These are phyloP conservation scores for Spirogloea muscicola DNA, from an alignment of 139 green algal genomes.

Conservation along the genomic window DNA sequence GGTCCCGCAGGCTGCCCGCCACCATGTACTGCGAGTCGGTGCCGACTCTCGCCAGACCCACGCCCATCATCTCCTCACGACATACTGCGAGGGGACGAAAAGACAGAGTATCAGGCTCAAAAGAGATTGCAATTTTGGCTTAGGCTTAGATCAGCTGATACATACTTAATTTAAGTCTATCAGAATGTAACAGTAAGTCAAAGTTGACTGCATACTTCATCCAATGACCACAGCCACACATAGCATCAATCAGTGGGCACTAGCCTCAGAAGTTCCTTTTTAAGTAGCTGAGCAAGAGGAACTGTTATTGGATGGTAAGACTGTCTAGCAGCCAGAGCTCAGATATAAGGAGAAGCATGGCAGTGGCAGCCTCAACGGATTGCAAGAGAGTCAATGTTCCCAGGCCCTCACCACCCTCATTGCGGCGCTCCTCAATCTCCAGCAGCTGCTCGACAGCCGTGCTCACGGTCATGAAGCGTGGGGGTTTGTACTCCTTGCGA, in stretches of 20 bases:
- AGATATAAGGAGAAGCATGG: not conserved
- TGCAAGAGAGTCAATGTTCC: not conserved
- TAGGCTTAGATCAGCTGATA: not conserved
- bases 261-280: too few relatives aligned
- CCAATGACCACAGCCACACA: not conserved
- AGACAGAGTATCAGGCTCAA: constrained; percentile 1
- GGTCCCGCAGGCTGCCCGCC: constrained; percentile 38
- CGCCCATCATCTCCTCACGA: constrained; percentile 58
- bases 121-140: not conserved
- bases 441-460: constrained; percentile 80
- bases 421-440: constrained; percentile 71
- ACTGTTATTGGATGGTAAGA: not conserved
- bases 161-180: not conserved
- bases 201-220: not conserved
- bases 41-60: constrained; percentile 83
- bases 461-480: constrained; percentile 67
- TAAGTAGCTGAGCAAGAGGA: too few relatives aligned
- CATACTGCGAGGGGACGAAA: constrained; percentile 56
- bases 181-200: too few relatives aligned
- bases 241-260: too few relatives aligned
- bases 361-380: not conserved
- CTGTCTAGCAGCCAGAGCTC: too few relatives aligned
- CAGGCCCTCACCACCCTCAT: constrained; percentile 47
- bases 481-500: constrained; percentile 82
- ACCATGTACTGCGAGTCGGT: constrained; percentile 53